Conservation (phyloP, 257 asterid genomes). For the Solanum ossicruentum region DNA sequence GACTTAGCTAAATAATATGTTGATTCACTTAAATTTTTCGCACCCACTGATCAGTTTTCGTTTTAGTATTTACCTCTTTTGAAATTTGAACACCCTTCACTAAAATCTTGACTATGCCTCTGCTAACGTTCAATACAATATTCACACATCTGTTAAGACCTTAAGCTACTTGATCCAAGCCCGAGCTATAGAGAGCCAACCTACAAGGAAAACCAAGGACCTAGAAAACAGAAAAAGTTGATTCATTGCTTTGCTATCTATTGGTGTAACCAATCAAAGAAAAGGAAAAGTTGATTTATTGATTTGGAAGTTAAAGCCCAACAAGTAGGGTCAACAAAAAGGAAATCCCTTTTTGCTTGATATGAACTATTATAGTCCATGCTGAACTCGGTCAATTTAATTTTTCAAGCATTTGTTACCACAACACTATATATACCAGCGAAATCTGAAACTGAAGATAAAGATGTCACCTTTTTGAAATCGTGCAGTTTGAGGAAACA, state of each 20-base stretch:
- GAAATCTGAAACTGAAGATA: not conserved
- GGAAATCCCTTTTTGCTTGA: not conserved
- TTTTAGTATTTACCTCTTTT: not conserved
- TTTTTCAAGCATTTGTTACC: not conserved
- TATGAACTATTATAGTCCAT: not conserved
- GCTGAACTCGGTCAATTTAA: not conserved
- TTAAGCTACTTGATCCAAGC: not conserved
- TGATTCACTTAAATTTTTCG: not conserved
- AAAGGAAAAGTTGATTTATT: not conserved
- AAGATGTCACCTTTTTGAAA: conserved; percentile 52
- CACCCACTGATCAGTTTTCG: not conserved
- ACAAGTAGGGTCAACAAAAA: not conserved
- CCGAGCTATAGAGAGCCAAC: not conserved
- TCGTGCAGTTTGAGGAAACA: conserved; percentile 79
- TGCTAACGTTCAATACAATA: not conserved
- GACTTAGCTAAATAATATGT: not conserved
- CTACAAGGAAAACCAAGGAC: not conserved
- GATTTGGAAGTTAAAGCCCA: not conserved
- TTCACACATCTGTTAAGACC: not conserved
- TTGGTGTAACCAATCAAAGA: not conserved
- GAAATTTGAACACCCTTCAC: not conserved
- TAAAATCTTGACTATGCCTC: not conserved
- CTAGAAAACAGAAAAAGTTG: not conserved
- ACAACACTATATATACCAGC: not conserved
- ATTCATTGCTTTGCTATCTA: not conserved